phyloP scores from a whole-genome alignment of 768 basidiomycete species.

The Lepiota subincarnata region DNA sequence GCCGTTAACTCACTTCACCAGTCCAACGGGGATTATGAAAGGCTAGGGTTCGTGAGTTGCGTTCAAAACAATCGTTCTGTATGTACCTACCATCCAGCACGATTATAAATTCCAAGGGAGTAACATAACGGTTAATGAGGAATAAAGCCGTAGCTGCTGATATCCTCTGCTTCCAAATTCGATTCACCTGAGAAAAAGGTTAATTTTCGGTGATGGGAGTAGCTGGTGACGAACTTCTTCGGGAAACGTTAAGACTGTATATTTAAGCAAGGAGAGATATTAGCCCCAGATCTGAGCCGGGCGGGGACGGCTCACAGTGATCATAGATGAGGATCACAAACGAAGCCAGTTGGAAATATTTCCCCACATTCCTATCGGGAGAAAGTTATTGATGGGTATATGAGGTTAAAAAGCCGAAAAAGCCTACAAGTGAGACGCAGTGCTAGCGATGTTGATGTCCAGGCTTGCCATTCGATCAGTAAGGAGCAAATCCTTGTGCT shows the following conservation, averaged over 20 bases:
- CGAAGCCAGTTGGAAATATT: conserved; percentile 20
- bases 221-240: background rate
- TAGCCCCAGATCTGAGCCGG: background rate
- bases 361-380: conserved; percentile 9
- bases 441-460: background rate
- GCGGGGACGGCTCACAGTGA: conserved; percentile 13
- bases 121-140: conserved; percentile 26
- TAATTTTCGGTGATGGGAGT: background rate
- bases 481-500: background rate
- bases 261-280: background rate
- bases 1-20: conserved; percentile 14
- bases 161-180: conserved; percentile 24
- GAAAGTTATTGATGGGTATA: background rate
- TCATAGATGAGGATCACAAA: conserved; percentile 20
- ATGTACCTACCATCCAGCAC: conserved; percentile 19
- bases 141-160: conserved; percentile 25
- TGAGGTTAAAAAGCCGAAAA: background rate
- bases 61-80: background rate
- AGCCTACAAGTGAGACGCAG: conserved; percentile 1
- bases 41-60: conserved; percentile 12
- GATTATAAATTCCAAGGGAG: conserved; percentile 23
- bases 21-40: conserved; percentile 22
- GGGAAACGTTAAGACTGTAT: conserved; percentile 9
- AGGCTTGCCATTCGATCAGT: background rate
- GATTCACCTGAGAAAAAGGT: conserved; percentile 18